Percentiles rank a stretch among this genome's conserved stretches.
Evolutionary conservation across 116 monocot genomes (phyloP).

Genomic region (Iris pallida): DNA sequence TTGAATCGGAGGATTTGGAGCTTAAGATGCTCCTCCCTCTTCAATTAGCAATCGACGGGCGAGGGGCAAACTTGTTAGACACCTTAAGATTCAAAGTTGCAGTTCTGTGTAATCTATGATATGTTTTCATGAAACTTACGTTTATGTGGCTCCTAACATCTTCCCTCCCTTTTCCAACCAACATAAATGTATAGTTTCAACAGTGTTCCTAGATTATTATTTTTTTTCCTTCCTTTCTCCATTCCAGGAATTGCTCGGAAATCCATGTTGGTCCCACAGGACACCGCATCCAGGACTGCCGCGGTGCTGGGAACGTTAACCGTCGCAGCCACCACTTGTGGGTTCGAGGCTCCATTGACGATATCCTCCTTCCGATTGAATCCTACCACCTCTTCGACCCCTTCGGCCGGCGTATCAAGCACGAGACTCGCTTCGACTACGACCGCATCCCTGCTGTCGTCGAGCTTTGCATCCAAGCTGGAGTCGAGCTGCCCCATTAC

Average conservation of each 20-base stretch:
- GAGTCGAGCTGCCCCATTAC: conserved; percentile 69
- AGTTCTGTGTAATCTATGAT: no score
- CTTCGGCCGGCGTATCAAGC: conserved; percentile 72
- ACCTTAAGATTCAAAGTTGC: no score
- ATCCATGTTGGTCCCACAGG: conserved; percentile 69
- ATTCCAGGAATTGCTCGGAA: conserved; percentile 65
- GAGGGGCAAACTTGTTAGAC: no score
- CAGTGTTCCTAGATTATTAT: no score
- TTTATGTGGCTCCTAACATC: no score
- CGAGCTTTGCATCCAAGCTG: conserved; percentile 94
- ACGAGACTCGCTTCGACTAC: conserved; percentile 69
- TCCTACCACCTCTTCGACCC: conserved; percentile 84
- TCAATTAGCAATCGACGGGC: no score
- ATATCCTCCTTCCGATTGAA: conserved; percentile 74
- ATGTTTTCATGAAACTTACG: no score
- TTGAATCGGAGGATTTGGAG: no score
- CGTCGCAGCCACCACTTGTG: conserved; percentile 65
- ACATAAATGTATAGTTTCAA: no score
- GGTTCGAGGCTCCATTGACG: conserved; percentile 72
- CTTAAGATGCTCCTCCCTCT: no score
- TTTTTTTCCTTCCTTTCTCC: conserved; percentile 6
- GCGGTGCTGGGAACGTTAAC: conserved; percentile 51
- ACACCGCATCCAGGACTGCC: conserved; percentile 75
- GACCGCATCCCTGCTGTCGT: conserved; percentile 84
- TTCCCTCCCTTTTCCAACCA: no score